Evolutionary conservation across 78 protist species (phyloP).

Genomic region (Dictyostelium capitatum): DNA sequence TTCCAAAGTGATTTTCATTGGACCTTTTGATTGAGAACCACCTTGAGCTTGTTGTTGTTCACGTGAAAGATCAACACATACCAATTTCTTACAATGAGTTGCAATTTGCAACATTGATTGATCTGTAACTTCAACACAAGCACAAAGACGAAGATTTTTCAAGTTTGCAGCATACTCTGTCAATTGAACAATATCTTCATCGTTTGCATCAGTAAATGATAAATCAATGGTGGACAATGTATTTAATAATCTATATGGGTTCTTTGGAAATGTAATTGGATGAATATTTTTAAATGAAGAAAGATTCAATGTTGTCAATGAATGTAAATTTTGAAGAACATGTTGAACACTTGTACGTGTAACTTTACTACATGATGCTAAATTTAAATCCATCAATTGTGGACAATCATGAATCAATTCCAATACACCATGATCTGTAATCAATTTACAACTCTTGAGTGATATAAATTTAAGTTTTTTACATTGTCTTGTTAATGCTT

Average conservation of each 20-base stretch:
- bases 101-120: constrained; percentile 47
- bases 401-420: constrained; percentile 76
- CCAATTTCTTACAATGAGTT: constrained; percentile 68
- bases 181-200: constrained; percentile 65
- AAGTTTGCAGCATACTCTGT: constrained; percentile 67
- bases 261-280: constrained; percentile 77
- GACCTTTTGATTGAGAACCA: constrained; percentile 56
- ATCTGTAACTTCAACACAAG: constrained; percentile 73
- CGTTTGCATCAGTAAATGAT: constrained; percentile 62
- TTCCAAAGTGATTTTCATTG: constrained; percentile 75
- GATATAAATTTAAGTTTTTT: constrained; percentile 72
- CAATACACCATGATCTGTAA: constrained; percentile 81
- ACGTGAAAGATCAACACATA: constrained; percentile 52
- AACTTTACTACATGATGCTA: constrained; percentile 63
- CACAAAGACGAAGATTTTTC: constrained; percentile 55
- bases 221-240: constrained; percentile 55
- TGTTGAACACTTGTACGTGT: constrained; percentile 73
- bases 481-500: constrained; percentile 78
- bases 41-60: constrained; percentile 23
- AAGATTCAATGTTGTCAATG: constrained; percentile 49
- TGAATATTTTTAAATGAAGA: constrained; percentile 55
- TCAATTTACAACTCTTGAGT: constrained; percentile 65
- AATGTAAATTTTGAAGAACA: constrained; percentile 60
- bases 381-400: constrained; percentile 77
- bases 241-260: constrained; percentile 68